Conservation (phyloP, 176 grass and related monocot species). For the Microstegium vimineum region DNA sequence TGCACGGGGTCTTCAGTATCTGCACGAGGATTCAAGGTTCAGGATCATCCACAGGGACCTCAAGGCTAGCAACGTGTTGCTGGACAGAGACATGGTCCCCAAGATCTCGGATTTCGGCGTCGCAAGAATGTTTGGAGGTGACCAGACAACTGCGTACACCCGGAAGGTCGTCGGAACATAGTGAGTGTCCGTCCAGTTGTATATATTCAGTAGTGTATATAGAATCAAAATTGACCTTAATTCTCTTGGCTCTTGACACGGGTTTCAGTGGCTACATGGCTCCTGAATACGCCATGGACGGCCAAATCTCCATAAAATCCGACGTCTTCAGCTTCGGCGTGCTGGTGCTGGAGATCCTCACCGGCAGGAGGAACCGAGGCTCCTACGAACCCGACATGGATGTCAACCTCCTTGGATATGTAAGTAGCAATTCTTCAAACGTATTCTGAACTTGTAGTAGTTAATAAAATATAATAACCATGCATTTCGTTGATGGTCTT, state of each 20-base stretch:
- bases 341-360: conserved; percentile 30
- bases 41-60: conserved; percentile 50
- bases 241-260: background rate
- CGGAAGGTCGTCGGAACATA: conserved; percentile 43
- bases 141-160: conserved; percentile 40
- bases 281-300: conserved; percentile 39
- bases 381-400: conserved; percentile 18
- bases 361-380: conserved; percentile 27
- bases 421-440: background rate
- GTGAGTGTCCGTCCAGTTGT: conserved; percentile 6
- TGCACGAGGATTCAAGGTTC: conserved; percentile 50
- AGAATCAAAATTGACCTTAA: background rate
- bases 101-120: conserved; percentile 46
- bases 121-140: conserved; percentile 42
- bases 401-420: conserved; percentile 39
- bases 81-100: conserved; percentile 39
- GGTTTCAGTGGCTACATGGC: conserved; percentile 40
- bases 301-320: conserved; percentile 41
- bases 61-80: conserved; percentile 40
- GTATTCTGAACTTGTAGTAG: background rate
- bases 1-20: conserved; percentile 46
- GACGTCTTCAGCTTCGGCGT: conserved; percentile 45
- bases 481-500: background rate
- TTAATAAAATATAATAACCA: too few relatives aligned
- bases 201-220: background rate